Evolutionary conservation across 2,329 filamentous ascomycete genomes (phyloP), one percentile per base, ranked within the genome.

Genomic region (Claviceps sp.): DNA sequence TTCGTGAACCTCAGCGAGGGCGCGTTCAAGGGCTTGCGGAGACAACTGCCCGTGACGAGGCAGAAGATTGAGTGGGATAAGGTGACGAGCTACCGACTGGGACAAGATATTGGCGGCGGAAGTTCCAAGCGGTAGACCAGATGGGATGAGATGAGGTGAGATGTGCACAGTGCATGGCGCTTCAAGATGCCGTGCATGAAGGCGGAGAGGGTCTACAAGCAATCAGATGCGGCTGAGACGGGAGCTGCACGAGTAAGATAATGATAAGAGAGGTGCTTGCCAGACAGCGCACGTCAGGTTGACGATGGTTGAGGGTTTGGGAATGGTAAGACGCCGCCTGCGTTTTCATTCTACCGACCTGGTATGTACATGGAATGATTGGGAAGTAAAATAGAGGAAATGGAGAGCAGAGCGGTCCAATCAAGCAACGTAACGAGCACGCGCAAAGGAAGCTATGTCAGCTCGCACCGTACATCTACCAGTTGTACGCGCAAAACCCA

Each of bases 51-150:
- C 0, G 89, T 98, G 55, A 98, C 93, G 56, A 83, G 93, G 64
- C 93, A 98, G 75, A 96, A 96, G 78, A 91, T 98, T 60, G 93
- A 98, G 71, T 98, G 93, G 93, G 91, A 98, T 69, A 96, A 95
- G 75, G 88, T 98, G 59, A 85, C 88, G 46, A 89, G 88, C 60
- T 98, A 98, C 72, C 78, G 88, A 55, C 74, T 95, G 59, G 86
- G 86, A 26, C 85, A 88, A 68, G 85, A 88, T 64, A 87, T 88
- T 67, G 82, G 84, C 18, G 84, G 84, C 48, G 82, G 82, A 50
- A 81, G 80, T 60, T 72, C 73, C 47, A 74, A 72, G 64, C 70
- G 73, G 67, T 80, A 71, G 62, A 53, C 11, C 9, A 11, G 41
- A 42, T 20, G 26, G 7, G 22, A 46, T 34, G 43, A 43, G 16